phyloP scores from a whole-genome alignment of 176 grass and related monocot genomes.

The Neostapfia colusana region DNA sequence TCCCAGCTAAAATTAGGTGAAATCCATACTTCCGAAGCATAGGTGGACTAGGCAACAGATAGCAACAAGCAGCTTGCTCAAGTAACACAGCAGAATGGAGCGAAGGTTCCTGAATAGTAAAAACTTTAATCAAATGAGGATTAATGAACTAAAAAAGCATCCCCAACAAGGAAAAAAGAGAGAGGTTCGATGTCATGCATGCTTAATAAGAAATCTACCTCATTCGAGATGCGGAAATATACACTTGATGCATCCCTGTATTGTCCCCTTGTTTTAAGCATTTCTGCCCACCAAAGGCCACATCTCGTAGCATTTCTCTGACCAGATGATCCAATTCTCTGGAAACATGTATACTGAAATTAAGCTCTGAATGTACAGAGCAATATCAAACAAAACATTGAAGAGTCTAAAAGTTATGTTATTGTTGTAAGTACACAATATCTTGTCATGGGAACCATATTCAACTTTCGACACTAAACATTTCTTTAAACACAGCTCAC shows the following conservation, averaged over 20 bases:
- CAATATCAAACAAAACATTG: slow-evolving; percentile 20
- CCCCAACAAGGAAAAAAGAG: background rate
- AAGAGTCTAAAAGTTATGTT: background rate
- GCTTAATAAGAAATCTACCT: slow-evolving; percentile 54
- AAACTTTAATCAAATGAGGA: slow-evolving; percentile 33
- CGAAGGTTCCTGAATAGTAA: slow-evolving; percentile 71
- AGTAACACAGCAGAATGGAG: slow-evolving; percentile 93
- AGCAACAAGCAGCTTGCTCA: slow-evolving; percentile 91
- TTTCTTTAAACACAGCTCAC: slow-evolving; percentile 5
- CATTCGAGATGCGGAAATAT: slow-evolving; percentile 94
- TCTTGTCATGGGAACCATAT: background rate
- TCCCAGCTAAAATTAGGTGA: slow-evolving; percentile 96
- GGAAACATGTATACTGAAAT: slow-evolving; percentile 43
- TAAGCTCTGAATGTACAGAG: slow-evolving; percentile 20
- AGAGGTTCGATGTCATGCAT: background rate
- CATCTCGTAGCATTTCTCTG: slow-evolving; percentile 95
- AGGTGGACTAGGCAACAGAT: slow-evolving; percentile 78
- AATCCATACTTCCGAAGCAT: slow-evolving; percentile 96
- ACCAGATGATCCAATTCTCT: slow-evolving; percentile 81
- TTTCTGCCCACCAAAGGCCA: slow-evolving; percentile 97
- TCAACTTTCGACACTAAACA: background rate
- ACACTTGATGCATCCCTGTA: slow-evolving; percentile 81
- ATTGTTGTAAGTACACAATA: background rate
- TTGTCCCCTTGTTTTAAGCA: slow-evolving; percentile 86
- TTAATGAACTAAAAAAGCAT: slow-evolving; percentile 30